Evolutionary conservation across 768 basidiomycete species (phyloP).

Genomic region (Coprinopsis strossmayeri): DNA sequence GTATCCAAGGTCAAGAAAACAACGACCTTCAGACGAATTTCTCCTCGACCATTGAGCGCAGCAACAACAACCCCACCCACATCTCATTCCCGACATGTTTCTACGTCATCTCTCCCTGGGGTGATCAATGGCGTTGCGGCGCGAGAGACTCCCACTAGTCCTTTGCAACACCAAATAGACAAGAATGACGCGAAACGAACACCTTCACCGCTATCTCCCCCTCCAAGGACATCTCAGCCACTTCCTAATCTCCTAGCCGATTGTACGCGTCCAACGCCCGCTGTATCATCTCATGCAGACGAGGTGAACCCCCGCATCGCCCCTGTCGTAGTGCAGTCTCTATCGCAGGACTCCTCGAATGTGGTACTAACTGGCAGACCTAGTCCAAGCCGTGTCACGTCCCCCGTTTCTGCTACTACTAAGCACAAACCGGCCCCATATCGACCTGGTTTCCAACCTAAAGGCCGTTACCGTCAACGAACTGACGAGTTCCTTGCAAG

Average conservation of each 20-base stretch:
- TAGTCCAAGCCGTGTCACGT: not conserved
- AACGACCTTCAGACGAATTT: conserved; percentile 28
- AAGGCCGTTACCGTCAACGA: conserved; percentile 68
- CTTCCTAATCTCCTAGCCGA: not conserved
- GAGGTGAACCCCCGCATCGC: no score
- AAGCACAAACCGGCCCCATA: conserved; percentile 50
- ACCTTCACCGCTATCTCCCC: not conserved
- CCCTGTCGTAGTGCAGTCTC: no score
- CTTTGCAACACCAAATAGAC: no score
- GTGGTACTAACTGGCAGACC: no score
- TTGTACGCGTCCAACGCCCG: no score
- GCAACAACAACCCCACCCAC: conserved; percentile 11
- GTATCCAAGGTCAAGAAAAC: conserved; percentile 43
- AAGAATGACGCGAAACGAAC: not conserved
- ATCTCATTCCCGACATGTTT: conserved; percentile 19
- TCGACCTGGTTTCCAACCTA: conserved; percentile 90
- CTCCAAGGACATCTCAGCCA: not conserved
- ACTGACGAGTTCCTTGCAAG: conserved; percentile 75
- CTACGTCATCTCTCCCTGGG: conserved; percentile 20
- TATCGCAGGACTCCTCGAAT: no score
- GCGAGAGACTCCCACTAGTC: no score
- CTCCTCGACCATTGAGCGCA: conserved; percentile 24
- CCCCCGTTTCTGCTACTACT: not conserved
- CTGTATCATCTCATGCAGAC: no score
- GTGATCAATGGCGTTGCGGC: no score